Conservation (phyloP, 441 rosid genomes). For the Isatis lusitanica region DNA sequence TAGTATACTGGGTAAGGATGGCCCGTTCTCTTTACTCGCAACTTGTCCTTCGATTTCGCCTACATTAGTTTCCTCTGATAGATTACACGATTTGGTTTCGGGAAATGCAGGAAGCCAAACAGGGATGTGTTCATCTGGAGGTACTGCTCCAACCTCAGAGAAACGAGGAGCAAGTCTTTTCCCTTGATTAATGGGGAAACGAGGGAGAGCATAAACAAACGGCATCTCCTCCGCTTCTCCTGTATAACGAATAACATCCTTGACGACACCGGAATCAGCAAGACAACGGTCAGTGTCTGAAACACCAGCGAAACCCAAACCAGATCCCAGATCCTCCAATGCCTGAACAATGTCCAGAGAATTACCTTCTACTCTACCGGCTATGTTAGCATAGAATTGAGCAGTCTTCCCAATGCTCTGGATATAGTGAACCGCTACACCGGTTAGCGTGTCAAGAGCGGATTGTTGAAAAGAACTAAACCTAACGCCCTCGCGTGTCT, state of each 20-base stretch:
- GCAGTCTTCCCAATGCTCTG: slow-evolving; percentile 55
- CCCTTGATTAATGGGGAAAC: slow-evolving; percentile 60
- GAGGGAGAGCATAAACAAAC: slow-evolving; percentile 63
- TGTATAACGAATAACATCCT: slow-evolving; percentile 62
- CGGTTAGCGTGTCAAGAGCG: slow-evolving; percentile 69
- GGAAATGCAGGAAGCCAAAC: slow-evolving; percentile 69
- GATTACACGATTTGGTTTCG: slow-evolving; percentile 42
- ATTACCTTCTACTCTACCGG: slow-evolving; percentile 65
- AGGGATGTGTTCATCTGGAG: slow-evolving; percentile 74
- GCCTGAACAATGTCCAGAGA: slow-evolving; percentile 66
- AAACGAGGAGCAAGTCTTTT: slow-evolving; percentile 46
- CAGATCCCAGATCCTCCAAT: slow-evolving; percentile 57
- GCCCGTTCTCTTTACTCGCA: slow-evolving; percentile 36
- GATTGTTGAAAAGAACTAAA: slow-evolving; percentile 74
- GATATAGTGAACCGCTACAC: slow-evolving; percentile 54
- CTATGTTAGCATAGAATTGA: slow-evolving; percentile 52
- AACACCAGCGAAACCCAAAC: slow-evolving; percentile 60
- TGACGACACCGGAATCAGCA: slow-evolving; percentile 52
- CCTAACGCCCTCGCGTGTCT: slow-evolving; percentile 67
- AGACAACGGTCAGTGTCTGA: slow-evolving; percentile 58
- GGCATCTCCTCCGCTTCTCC: slow-evolving; percentile 52
- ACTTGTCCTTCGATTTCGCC: slow-evolving; percentile 37
- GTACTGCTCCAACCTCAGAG: slow-evolving; percentile 53
- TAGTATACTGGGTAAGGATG: slow-evolving; percentile 44
- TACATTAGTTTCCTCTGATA: slow-evolving; percentile 34